Evolutionary conservation across 148 eudicot genomes (phyloP).

Genomic region (Silene uniflora): DNA sequence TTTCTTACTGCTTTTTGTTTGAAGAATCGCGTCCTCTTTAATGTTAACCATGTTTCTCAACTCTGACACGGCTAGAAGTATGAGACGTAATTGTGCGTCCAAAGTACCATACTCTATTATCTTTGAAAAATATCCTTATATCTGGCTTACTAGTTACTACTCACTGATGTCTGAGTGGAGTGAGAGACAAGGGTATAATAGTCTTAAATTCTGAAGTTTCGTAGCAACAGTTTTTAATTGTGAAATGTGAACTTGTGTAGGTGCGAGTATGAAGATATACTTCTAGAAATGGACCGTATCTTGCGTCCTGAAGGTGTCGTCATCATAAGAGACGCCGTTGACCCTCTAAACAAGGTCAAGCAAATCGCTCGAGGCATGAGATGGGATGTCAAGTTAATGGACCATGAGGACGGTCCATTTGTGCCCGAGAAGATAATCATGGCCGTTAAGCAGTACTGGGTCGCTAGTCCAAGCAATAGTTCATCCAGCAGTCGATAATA

Average conservation of each 20-base stretch:
- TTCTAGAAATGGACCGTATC: constrained; percentile 82
- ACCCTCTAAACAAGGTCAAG: constrained; percentile 61
- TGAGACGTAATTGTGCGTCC: too few species aligned
- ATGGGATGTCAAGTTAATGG: constrained; percentile 71
- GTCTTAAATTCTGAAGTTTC: too few species aligned
- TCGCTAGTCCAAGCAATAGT: constrained; percentile 37
- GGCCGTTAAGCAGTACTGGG: constrained; percentile 71
- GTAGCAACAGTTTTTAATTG: too few species aligned
- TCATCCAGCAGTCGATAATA: constrained; percentile 28
- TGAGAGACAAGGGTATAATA: too few species aligned
- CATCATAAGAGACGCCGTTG: constrained; percentile 69
- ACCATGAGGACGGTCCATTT: constrained; percentile 89
- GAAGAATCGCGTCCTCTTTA: not conserved
- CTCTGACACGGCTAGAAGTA: too few species aligned
- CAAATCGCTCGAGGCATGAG: constrained; percentile 70
- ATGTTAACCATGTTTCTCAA: too few species aligned
- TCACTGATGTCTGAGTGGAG: too few species aligned
- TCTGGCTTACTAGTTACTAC: too few species aligned
- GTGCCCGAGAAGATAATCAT: constrained; percentile 68
- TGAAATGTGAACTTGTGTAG: constrained; percentile 24
- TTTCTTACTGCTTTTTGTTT: not conserved
- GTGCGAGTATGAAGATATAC: constrained; percentile 67
- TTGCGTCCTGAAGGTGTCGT: constrained; percentile 77
- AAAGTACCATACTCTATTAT: too few species aligned
- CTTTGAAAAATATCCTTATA: too few species aligned